Base-by-base conservation (phyloP, 2,329 filamentous ascomycete species). In the Madurella mycetomatis region DNA sequence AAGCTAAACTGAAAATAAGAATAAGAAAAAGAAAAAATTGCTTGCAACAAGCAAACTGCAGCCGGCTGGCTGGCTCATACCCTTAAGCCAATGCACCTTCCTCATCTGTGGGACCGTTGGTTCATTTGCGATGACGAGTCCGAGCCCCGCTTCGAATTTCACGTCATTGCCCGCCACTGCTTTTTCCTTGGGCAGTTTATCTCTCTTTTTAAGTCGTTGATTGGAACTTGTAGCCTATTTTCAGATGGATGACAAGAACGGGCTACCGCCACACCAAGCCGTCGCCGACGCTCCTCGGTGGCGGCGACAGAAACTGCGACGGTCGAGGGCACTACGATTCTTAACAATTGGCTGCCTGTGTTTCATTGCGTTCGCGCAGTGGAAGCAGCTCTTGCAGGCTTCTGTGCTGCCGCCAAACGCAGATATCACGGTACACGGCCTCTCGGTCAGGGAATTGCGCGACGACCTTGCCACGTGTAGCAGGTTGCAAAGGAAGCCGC, bases 381-480 rank as follows among this genome's bases (percentile, higher is more conserved):
- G 73, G 73, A 67, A 54, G 53, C 72, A 76, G 59, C 62, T 75
- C 18, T 60, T 62, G 5, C 47, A 54, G 1, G 31, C 46, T 4
- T 32, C 62, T 39, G 47, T 31, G 32, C 41, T 37, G 12, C 39
- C 49, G 30, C 30, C 34, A 17, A 37, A 55, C n/a, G 41, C 61
- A 15, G 56, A 70, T 42, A 46, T 60, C 39, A 63, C 62, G 1
- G 56, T 60, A 16, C 64, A 70, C 16, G 66, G 66, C 16, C 69
- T 86, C 3, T 85, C 83, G 1, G 57, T 75, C 18, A 69, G 77
- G 44, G 78, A 75, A 61, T 72, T 88, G 18, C 70, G 76, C 37
- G 70, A 75, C 12, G 78, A 87, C 60, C 69, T 85, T 18, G 72
- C 71, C 15, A 77, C 75, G 1, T 87, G 85, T 68, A 70, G 75